Conservation (phyloP, 257 asterid species). For the Schizonepeta tenuifolia region DNA sequence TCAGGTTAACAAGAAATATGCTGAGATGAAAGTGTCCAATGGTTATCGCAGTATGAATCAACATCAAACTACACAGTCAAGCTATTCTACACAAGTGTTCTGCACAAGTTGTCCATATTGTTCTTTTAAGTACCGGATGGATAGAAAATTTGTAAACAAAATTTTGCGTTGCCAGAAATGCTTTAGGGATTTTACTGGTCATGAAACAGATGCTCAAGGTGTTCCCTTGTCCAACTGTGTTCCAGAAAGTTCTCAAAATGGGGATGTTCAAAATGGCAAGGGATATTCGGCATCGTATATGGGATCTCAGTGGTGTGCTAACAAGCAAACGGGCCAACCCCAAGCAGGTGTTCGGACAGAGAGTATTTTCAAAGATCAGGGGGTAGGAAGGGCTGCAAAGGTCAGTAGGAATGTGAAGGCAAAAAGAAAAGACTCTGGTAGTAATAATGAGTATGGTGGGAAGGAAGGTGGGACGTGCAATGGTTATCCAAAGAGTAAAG, state of each 20-base stretch:
- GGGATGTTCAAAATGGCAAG: constrained; percentile 32
- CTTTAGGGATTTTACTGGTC: constrained; percentile 39
- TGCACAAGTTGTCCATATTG: constrained; percentile 76
- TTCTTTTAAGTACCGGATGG: constrained; percentile 44
- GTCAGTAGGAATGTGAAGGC: constrained; percentile 38
- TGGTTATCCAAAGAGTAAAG: constrained; percentile 35
- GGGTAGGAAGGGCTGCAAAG: constrained; percentile 37
- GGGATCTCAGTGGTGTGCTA: constrained; percentile 39
- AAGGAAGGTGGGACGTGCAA: constrained; percentile 33
- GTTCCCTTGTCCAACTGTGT: constrained; percentile 34
- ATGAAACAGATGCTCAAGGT: constrained; percentile 51
- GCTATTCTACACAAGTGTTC: constrained; percentile 41
- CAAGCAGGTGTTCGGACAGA: constrained; percentile 40
- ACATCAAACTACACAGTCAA: constrained; percentile 41
- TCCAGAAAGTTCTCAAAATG: constrained; percentile 46
- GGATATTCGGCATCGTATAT: constrained; percentile 40
- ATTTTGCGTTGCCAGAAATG: constrained; percentile 58
- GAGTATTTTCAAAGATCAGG: constrained; percentile 29
- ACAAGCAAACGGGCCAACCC: constrained; percentile 35
- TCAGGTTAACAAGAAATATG: constrained; percentile 41
- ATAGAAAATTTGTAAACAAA: constrained; percentile 38
- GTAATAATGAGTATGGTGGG: constrained; percentile 21
- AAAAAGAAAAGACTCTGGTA: constrained; percentile 27
- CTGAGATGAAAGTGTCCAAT: constrained; percentile 39
- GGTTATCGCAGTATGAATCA: constrained; percentile 47